These are phyloP conservation scores for Aureobasidium vineae DNA, from an alignment of 2,329 filamentous ascomycete species.

Conservation along the genomic window DNA sequence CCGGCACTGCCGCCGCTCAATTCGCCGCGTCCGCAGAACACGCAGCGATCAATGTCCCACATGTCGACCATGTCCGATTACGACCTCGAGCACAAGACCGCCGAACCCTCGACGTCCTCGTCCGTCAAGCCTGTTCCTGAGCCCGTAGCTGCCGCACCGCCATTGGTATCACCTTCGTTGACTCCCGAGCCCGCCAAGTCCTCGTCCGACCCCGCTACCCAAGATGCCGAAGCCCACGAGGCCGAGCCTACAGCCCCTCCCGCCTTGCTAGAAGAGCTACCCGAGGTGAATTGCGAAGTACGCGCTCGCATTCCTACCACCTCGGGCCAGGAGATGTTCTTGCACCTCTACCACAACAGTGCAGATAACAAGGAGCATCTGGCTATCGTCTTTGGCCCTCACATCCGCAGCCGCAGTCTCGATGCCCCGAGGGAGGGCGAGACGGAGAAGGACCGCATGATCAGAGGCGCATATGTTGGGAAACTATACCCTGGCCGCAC, in stretches of 20 bases:
- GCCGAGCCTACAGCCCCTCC: conserved; percentile 54
- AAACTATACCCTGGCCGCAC: conserved; percentile 81
- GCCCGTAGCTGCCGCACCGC: conserved; percentile 39
- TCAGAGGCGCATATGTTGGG: conserved; percentile 87
- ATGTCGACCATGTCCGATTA: conserved; percentile 42
- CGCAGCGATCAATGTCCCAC: conserved; percentile 36
- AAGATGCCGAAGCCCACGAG: conserved; percentile 31
- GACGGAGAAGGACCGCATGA: conserved; percentile 88
- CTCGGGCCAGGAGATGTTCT: conserved; percentile 89
- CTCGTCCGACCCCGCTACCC: conserved; percentile 35
- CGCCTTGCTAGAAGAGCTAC: conserved; percentile 70
- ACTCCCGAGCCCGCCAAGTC: conserved; percentile 38
- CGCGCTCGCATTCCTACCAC: conserved; percentile 93
- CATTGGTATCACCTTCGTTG: conserved; percentile 50
- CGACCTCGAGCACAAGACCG: conserved; percentile 37
- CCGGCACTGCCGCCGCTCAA: conserved; percentile 47
- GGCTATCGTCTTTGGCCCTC: conserved; percentile 90
- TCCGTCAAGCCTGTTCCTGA: conserved; percentile 25
- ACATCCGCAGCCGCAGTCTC: conserved; percentile 70
- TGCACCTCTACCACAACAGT: conserved; percentile 91
- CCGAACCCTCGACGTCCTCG: conserved; percentile 29
- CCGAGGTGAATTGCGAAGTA: conserved; percentile 88
- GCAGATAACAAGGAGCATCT: conserved; percentile 94
- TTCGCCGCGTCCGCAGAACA: conserved; percentile 51
- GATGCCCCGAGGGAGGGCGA: conserved; percentile 72